A percentile compares a stretch with the other conserved stretches of the same genome.
These are phyloP conservation scores for Flaveria bidentis DNA, from an alignment of 129 eudicot genomes.

Conservation along the genomic window DNA sequence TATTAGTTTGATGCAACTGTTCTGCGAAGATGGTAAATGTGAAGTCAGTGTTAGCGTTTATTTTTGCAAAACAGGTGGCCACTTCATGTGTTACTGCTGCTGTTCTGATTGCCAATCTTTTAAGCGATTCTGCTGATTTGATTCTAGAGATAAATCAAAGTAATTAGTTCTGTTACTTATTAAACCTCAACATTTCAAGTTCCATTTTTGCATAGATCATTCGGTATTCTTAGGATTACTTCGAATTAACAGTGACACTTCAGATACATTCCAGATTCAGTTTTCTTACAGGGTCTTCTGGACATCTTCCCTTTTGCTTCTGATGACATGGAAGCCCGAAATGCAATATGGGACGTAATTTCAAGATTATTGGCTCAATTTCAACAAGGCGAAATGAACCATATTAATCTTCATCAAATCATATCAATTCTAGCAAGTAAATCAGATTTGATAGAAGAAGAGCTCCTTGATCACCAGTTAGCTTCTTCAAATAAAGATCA, in stretches of 20 bases:
- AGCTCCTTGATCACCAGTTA: conserved; percentile 59
- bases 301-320: conserved; percentile 78
- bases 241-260: conserved; percentile 25
- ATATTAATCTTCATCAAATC: conserved; percentile 40
- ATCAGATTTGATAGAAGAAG: conserved; percentile 77
- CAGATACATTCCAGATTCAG: conserved; percentile 56
- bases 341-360: conserved; percentile 78
- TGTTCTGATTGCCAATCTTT: conserved; percentile 76
- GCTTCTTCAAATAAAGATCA: conserved; percentile 41
- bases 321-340: conserved; percentile 81
- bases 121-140: conserved; percentile 62
- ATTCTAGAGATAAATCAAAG: conserved; percentile 65
- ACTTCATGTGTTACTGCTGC: conserved; percentile 84
- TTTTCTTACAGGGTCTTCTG: conserved; percentile 72
- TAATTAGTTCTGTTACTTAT: conserved; percentile 29
- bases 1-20: conserved; percentile 11
- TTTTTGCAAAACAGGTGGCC: conserved; percentile 55
- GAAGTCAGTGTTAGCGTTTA: not conserved
- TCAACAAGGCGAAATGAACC: conserved; percentile 49
- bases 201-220: conserved; percentile 3
- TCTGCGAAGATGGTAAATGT: conserved; percentile 9
- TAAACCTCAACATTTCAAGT: not conserved
- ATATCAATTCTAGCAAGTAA: conserved; percentile 55
- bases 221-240: conserved; percentile 6
- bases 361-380: conserved; percentile 52